Evolutionary conservation across 345 rosid genomes (phyloP).

Genomic region (Psidium friedrichsthalianum): DNA sequence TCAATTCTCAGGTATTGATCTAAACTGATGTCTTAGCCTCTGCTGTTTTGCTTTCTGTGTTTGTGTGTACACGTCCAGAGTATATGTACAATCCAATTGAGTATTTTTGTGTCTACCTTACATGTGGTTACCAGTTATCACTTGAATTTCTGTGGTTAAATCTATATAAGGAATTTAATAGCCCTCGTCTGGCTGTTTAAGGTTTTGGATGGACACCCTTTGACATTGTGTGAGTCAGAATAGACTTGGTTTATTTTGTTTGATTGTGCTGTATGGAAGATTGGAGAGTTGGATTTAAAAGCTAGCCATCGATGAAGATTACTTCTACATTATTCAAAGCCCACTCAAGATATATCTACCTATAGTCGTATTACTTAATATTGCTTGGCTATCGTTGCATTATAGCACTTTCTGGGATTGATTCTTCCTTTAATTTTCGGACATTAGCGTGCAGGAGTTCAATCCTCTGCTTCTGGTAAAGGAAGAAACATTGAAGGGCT

Average conservation of each 20-base stretch:
- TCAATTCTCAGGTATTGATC: not conserved
- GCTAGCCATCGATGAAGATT: not conserved
- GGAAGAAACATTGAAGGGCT: conserved; percentile 40
- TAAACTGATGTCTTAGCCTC: not conserved
- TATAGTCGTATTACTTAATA: not conserved
- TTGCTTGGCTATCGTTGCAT: not conserved
- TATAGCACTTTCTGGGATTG: not conserved
- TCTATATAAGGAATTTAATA: not conserved
- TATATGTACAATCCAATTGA: not conserved
- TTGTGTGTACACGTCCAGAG: not conserved
- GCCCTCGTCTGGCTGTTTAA: not conserved
- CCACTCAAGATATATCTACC: not conserved
- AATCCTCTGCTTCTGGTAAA: conserved; percentile 48
- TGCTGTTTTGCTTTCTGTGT: not conserved
- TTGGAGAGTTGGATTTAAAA: not conserved
- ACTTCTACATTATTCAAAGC: not conserved
- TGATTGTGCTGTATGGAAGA: not conserved
- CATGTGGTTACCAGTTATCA: not conserved
- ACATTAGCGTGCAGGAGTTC: conserved; percentile 24
- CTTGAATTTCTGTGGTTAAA: not conserved
- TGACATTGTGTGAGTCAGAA: not conserved
- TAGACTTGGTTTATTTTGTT: not conserved
- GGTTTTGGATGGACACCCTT: not conserved
- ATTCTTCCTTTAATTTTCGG: not conserved
- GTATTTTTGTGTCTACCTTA: not conserved